Base-by-base conservation (phyloP, 202 grass and related monocot genomes). In the Setaria italica region DNA sequence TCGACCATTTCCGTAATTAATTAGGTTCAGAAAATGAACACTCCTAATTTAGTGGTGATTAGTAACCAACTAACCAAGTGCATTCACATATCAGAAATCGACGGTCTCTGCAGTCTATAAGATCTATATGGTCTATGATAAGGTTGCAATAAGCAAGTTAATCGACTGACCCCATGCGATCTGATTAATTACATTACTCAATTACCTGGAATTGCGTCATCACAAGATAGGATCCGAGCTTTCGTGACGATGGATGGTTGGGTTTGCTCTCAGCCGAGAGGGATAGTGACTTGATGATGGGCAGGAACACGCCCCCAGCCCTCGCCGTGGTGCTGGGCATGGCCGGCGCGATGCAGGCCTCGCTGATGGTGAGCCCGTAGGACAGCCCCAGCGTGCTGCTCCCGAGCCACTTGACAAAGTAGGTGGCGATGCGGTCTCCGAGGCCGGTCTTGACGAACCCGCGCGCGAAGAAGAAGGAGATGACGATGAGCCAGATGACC, bases 401-500 rank as follows among this genome's bases (percentile, higher is more conserved):
- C 68, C 97, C 93, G 5, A 99, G 90, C 94, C 87, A 96, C 82
- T 99, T 99, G 62, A 99, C 89, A 83, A 99, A 99, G 80, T 94
- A 99, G 6, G 94, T 99, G 66, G 97, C 97, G 67, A 99, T 91
- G 21, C 97, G 90, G 62, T 96, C 94, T 25, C 97, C 93, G 74
- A 99, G 94, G 37, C 97, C 94, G 12, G 97, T 99, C 80, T 99
- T 96, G 62, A 96, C 97, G 67, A 99, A 99, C 0, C 97, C 93
- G 2, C 94, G 87, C 63, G 97, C 94, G 82, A 99, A 99, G 94
- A 99, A 99, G 85, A 99, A 96, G 37, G 93, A 96, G 72, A 99
- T 96, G 78, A 99, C 97, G 83, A 96, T 99, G 85, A 99, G 89
- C 97, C 97, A 99, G 79, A 99, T 99, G 65, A 99, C 92, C 82